These are phyloP conservation scores for Cicer chorassanicum DNA, from an alignment of 306 rosid genomes.

Conservation along the genomic window DNA sequence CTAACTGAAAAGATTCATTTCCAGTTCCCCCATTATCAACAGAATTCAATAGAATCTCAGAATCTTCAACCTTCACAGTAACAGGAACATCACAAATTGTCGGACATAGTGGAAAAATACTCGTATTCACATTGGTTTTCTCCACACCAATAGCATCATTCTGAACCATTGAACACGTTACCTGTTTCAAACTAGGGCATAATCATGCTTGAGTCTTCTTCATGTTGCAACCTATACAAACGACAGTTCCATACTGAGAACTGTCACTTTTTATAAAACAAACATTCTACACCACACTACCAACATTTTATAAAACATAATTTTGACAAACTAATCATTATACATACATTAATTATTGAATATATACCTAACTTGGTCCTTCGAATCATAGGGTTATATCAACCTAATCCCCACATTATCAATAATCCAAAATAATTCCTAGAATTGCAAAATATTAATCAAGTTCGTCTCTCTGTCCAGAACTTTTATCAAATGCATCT, in stretches of 20 bases:
- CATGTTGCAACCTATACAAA: slow-evolving; percentile 38
- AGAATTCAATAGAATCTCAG: slow-evolving; percentile 44
- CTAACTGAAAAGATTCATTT: slow-evolving; percentile 44
- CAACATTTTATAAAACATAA: neutral
- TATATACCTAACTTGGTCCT: too few species aligned
- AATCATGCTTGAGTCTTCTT: slow-evolving; percentile 45
- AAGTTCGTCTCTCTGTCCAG: too few species aligned
- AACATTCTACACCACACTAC: slow-evolving; percentile 21
- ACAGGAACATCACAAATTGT: slow-evolving; percentile 46
- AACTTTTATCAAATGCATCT: too few species aligned
- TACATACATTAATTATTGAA: too few species aligned
- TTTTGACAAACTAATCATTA: slow-evolving; percentile 1
- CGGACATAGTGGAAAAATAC: slow-evolving; percentile 35
- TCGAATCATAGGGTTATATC: too few species aligned
- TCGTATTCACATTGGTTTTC: slow-evolving; percentile 35
- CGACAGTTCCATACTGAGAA: slow-evolving; percentile 37
- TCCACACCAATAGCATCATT: slow-evolving; percentile 38
- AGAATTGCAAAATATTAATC: too few species aligned
- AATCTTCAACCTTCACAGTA: slow-evolving; percentile 50
- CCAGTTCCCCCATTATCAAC: slow-evolving; percentile 44
- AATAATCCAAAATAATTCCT: too few species aligned
- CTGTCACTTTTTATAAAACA: slow-evolving; percentile 29
- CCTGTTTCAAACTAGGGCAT: slow-evolving; percentile 51
- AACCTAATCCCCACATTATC: too few species aligned
- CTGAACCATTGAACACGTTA: slow-evolving; percentile 29